A percentile compares a stretch with the other conserved stretches of the same genome.
Evolutionary conservation across 2,329 filamentous ascomycete genomes (phyloP).

Genomic region (Fusarium torreyae): DNA sequence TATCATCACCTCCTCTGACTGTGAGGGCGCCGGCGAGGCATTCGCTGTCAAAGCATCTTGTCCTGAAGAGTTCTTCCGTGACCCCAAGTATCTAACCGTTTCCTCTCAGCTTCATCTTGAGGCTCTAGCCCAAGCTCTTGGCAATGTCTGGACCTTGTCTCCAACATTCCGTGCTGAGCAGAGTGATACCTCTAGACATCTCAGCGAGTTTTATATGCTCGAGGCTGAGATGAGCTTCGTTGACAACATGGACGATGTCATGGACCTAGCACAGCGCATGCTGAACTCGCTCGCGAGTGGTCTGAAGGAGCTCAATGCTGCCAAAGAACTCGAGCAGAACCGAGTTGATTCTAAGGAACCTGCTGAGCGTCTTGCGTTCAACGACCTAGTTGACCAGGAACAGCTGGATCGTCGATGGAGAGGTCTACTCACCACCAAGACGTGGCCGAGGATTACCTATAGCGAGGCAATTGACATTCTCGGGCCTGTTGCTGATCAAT

Average conservation of each 20-base stretch:
- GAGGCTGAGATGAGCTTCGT: conserved; percentile 91
- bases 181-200: conserved; percentile 92
- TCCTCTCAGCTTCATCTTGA: conserved; percentile 96
- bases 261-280: conserved; percentile 85
- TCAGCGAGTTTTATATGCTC: conserved; percentile 99
- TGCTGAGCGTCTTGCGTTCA: conserved; percentile 60
- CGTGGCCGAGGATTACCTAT: conserved; percentile 89
- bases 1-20: conserved; percentile 96
- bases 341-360: conserved; percentile 56
- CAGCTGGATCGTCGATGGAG: conserved; percentile 80
- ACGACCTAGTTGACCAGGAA: conserved; percentile 59
- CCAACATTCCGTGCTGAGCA: conserved; percentile 95
- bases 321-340: conserved; percentile 60
- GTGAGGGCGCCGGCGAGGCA: conserved; percentile 95
- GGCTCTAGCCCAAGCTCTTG: conserved; percentile 88
- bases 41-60: conserved; percentile 77
- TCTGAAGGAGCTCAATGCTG: conserved; percentile 60
- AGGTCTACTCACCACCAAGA: conserved; percentile 67
- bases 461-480: conserved; percentile 81
- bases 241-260: conserved; percentile 77
- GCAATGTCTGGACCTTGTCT: conserved; percentile 93
- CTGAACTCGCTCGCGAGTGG: conserved; percentile 68
- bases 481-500: conserved; percentile 71
- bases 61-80: conserved; percentile 77
- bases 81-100: conserved; percentile 94